These are phyloP conservation scores for Fusarium newnesense DNA, from an alignment of 2,329 filamentous ascomycete species.

Conservation along the genomic window DNA sequence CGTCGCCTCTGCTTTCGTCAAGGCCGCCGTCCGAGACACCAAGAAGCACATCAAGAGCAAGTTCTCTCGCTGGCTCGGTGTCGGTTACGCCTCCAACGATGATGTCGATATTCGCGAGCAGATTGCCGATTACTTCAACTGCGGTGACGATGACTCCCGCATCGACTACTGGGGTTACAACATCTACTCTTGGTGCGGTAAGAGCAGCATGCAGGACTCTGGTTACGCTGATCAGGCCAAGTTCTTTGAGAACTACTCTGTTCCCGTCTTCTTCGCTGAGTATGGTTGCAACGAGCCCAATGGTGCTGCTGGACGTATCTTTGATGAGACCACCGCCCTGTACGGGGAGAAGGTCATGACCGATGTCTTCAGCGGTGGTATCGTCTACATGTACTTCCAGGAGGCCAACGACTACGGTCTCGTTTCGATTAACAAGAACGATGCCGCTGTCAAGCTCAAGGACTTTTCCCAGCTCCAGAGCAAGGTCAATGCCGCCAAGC, in stretches of 20 bases:
- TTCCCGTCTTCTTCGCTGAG: slow-evolving; percentile 98
- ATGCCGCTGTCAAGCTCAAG: slow-evolving; percentile 71
- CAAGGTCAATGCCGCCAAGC: slow-evolving; percentile 74
- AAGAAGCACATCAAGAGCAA: slow-evolving; percentile 91
- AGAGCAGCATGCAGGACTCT: slow-evolving; percentile 79
- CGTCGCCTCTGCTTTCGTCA: slow-evolving; percentile 90
- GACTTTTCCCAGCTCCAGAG: slow-evolving; percentile 80
- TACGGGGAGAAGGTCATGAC: slow-evolving; percentile 85
- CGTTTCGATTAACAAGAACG: slow-evolving; percentile 66
- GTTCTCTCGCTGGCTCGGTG: slow-evolving; percentile 81
- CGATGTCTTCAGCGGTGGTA: slow-evolving; percentile 89
- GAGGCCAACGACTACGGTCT: slow-evolving; percentile 91
- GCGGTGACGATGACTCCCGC: slow-evolving; percentile 69
- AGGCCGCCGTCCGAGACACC: slow-evolving; percentile 95
- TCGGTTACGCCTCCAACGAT: slow-evolving; percentile 97
- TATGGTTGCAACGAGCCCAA: slow-evolving; percentile 87
- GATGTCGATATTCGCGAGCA: slow-evolving; percentile 83
- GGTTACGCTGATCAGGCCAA: slow-evolving; percentile 84
- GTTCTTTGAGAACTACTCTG: slow-evolving; percentile 89
- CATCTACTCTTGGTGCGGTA: slow-evolving; percentile 98
- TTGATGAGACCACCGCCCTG: slow-evolving; percentile 85
- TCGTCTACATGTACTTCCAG: slow-evolving; percentile 99
- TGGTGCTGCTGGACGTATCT: slow-evolving; percentile 75
- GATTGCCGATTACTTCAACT: slow-evolving; percentile 95
- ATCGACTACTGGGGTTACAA: slow-evolving; percentile 99